phyloP scores from a whole-genome alignment of 164 flowering plant genomes.

The Buxus sempervirens region DNA sequence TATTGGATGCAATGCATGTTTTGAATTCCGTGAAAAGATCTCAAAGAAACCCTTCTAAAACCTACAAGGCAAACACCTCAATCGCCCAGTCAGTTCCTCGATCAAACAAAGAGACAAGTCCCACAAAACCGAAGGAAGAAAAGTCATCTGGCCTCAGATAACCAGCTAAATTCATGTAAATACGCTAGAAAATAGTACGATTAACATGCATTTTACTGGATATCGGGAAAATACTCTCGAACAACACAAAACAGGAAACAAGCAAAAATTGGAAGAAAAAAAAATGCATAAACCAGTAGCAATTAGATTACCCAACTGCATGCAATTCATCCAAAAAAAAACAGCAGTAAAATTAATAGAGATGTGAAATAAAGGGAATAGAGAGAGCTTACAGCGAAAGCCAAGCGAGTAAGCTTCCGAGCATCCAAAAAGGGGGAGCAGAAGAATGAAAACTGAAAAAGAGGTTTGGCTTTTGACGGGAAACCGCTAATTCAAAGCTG shows the following conservation, averaged over 20 bases:
- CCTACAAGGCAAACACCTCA: conserved; percentile 4
- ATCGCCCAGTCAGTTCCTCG: neutral
- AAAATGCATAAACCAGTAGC: too few relatives aligned
- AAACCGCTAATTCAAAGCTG: conserved; percentile 6
- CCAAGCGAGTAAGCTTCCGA: conserved; percentile 11
- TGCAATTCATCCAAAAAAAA: neutral
- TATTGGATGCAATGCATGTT: neutral
- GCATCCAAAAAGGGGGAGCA: conserved; percentile 7
- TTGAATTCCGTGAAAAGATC: too few relatives aligned
- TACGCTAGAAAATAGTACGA: neutral
- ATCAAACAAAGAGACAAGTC: neutral
- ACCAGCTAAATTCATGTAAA: conserved; percentile 1
- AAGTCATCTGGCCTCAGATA: neutral
- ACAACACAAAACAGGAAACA: neutral
- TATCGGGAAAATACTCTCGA: conserved; percentile 2
- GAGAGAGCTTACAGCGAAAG: conserved; percentile 5
- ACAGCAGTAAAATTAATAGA: neutral
- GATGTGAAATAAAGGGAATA: neutral
- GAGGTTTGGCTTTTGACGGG: conserved; percentile 1
- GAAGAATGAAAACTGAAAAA: neutral
- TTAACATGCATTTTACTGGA: too few relatives aligned
- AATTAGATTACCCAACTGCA: too few relatives aligned
- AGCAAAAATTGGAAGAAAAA: too few relatives aligned
- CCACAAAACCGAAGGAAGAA: conserved; percentile 6
- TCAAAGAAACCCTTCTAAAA: neutral